A percentile compares a stretch with the other conserved stretches of the same genome.
Conservation (phyloP, 306 rosid species). For the Lathyrus sativus region DNA sequence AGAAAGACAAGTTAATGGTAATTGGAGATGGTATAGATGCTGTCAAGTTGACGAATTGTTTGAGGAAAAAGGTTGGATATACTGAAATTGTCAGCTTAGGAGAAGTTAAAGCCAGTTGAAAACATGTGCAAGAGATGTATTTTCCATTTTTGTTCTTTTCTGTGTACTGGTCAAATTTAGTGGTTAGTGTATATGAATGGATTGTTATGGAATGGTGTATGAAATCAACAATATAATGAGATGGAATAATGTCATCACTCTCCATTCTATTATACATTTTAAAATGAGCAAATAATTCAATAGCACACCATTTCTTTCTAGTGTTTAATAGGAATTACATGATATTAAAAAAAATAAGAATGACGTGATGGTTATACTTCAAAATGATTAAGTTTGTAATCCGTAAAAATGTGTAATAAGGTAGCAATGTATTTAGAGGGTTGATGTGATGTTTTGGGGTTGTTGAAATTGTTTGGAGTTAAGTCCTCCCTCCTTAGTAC, state of each 20-base stretch:
- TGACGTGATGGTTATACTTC: neutral
- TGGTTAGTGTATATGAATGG: neutral
- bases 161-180: neutral
- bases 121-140: neutral
- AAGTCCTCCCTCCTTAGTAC: no score
- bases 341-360: neutral
- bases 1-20: slow-evolving; percentile 47
- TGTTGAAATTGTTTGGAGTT: no score
- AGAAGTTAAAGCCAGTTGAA: slow-evolving; percentile 3
- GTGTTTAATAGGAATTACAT: neutral
- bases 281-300: neutral
- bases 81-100: slow-evolving; percentile 40
- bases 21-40: slow-evolving; percentile 51
- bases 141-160: neutral
- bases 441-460: no score
- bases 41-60: slow-evolving; percentile 29
- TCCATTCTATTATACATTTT: neutral
- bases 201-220: neutral
- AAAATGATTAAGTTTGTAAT: no score
- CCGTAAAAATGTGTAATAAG: no score
- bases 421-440: no score
- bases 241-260: neutral
- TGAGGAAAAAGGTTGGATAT: slow-evolving; percentile 52
- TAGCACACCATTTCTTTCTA: neutral
- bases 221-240: neutral